phyloP scores from a whole-genome alignment of 1,284 basidiomycete species.

The Xerocomus minutiporus region DNA sequence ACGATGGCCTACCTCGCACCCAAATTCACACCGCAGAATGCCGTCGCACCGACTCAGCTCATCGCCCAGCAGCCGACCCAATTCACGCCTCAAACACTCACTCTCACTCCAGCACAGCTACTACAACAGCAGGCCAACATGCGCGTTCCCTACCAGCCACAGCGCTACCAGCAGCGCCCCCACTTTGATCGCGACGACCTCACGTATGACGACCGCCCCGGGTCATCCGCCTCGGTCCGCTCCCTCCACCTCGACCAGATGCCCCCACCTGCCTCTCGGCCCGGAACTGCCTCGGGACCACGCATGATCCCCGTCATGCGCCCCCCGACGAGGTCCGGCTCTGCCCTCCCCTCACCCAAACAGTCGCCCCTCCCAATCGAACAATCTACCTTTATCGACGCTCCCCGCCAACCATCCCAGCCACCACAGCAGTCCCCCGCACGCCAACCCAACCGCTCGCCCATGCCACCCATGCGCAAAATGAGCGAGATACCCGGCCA shows the following conservation, averaged over 20 bases:
- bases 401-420: constrained; percentile 22
- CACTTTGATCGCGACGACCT: constrained; percentile 12
- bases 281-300: constrained; percentile 24
- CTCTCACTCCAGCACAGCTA: constrained; percentile 30
- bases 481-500: constrained; percentile 24
- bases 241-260: constrained; percentile 27
- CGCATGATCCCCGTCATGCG: constrained; percentile 27
- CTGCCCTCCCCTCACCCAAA: constrained; percentile 28
- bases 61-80: constrained; percentile 11
- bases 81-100: constrained; percentile 18
- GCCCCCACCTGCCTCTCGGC: constrained; percentile 27
- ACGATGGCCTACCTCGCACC: constrained; percentile 13
- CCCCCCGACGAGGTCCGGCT: constrained; percentile 29
- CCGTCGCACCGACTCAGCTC: constrained; percentile 20
- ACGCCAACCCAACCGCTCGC: constrained; percentile 24
- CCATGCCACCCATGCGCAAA: constrained; percentile 25
- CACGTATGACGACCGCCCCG: constrained; percentile 24
- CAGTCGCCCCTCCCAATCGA: constrained; percentile 23
- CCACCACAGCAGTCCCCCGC: constrained; percentile 30
- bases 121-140: constrained; percentile 26
- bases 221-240: constrained; percentile 29
- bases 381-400: constrained; percentile 28
- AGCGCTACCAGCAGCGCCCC: neutral
- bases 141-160: constrained; percentile 12
- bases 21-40: constrained; percentile 3